Evolutionary conservation across 1,284 basidiomycete genomes (phyloP), one percentile per base, ranked within the genome.

Genomic region (Naganishia liquefaciens): DNA sequence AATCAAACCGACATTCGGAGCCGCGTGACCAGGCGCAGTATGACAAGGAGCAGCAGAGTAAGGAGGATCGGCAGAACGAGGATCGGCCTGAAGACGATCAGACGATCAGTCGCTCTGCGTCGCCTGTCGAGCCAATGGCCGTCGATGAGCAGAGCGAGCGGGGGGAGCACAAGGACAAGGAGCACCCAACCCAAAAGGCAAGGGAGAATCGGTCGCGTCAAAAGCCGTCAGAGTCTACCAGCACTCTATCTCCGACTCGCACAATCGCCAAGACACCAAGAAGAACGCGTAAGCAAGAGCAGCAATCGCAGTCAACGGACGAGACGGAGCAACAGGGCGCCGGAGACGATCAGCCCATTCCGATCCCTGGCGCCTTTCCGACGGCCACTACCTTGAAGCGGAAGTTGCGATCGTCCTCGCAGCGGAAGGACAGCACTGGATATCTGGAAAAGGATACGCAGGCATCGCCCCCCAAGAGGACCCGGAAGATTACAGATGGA

Each of bases 331-430:
- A 23, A 30, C 28, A 42, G 5, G 57, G n/a, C 11, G 30, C 47
- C 5, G 28, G 49, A 3, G 46, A 60, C 2, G 57, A 60, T 23
- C 43, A 60, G 13, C 17, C 47, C 13, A 39, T 61, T 6, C 15
- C 37, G 19, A 52, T 62, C 21, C 60, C 60, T 7, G 60, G 62
- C 33, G 62, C 53, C 2, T 55, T 55, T 28, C 51, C 51, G 10
- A 40, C 62, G n/a, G 27, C 53, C 19, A 37, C 30, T 10, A 47
- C 37, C 21, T 25, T 25, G 27, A 54, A 54, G 11, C 62, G 49
- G 5, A 63, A 54, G 43, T n/a, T 47, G 21, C 62, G 44, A 6
- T 49, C 49, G 28, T 55, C 52, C 23, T 47, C 42, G 30, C 62
- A 54, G 10, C 37, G 30, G 15, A 40, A 52, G 6, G 15, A 42